Evolutionary conservation across 495 filamentous ascomycete species (phyloP).

Genomic region (Ascobolus immersus): DNA sequence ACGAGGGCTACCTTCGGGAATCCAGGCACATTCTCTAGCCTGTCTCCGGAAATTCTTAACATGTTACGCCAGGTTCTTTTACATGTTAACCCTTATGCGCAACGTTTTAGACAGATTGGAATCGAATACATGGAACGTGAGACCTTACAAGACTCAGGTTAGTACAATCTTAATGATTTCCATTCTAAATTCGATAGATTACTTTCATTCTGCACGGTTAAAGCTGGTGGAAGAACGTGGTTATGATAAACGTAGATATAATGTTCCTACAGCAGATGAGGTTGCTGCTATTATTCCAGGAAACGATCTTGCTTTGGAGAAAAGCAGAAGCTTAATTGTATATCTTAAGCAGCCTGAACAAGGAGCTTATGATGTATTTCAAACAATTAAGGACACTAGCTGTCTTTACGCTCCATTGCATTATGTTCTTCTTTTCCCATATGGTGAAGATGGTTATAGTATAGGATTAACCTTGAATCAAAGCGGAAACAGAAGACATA

Average conservation of each 20-base stretch:
- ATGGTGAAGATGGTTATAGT: conserved; percentile 4
- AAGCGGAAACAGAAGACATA: neutral
- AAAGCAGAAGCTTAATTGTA: conserved; percentile 1
- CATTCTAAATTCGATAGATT: no score
- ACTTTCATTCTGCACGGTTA: no score
- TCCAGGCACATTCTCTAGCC: no score
- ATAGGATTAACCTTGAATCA: conserved; percentile 2
- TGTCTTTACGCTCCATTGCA: conserved; percentile 8
- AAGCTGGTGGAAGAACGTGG: neutral
- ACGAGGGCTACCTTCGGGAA: no score
- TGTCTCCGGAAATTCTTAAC: no score
- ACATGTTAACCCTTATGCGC: no score
- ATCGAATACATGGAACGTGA: no score
- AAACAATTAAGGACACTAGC: conserved; percentile 3
- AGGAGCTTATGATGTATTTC: neutral
- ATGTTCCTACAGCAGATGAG: conserved; percentile 1
- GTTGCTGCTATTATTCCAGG: conserved; percentile 2
- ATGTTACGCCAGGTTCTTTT: no score
- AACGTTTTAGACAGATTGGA: no score
- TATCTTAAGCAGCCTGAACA: neutral
- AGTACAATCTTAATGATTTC: no score
- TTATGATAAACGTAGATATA: neutral
- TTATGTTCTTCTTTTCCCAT: conserved; percentile 9
- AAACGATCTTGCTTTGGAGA: no score
- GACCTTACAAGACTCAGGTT: no score